These are phyloP conservation scores for Xylona heveae DNA, from an alignment of 495 filamentous ascomycete species.

Conservation along the genomic window DNA sequence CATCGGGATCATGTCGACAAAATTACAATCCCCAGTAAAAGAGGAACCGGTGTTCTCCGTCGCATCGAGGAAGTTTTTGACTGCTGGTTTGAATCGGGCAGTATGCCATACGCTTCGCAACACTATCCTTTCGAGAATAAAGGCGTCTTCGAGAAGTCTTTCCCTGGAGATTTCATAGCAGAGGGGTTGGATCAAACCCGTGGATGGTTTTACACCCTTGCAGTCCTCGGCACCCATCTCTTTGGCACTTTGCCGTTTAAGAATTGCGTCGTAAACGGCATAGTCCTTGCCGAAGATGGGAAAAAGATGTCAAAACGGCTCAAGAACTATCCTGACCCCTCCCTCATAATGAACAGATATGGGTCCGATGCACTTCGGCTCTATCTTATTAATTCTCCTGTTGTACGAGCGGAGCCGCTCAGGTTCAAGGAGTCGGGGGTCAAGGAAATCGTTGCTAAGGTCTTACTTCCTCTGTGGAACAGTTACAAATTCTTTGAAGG, in stretches of 20 bases:
- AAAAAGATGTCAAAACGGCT: constrained; percentile 99
- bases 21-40: constrained; percentile 87
- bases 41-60: constrained; percentile 66
- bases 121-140: constrained; percentile 93
- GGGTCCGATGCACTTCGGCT: constrained; percentile 86
- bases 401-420: constrained; percentile 80
- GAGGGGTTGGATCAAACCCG: constrained; percentile 89
- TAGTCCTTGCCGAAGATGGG: constrained; percentile 86
- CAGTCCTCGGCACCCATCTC: constrained; percentile 77
- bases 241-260: constrained; percentile 82
- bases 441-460: constrained; percentile 88
- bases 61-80: constrained; percentile 88
- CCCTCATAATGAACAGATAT: constrained; percentile 64
- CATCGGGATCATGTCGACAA: constrained; percentile 90
- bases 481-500: constrained; percentile 95
- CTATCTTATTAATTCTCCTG: constrained; percentile 93
- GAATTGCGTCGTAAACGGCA: constrained; percentile 93
- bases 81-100: constrained; percentile 89
- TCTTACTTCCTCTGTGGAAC: constrained; percentile 90
- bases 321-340: constrained; percentile 93
- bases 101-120: constrained; percentile 85
- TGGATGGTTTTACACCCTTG: constrained; percentile 94
- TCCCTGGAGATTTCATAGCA: constrained; percentile 93
- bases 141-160: constrained; percentile 59
- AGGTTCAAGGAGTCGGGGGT: constrained; percentile 85